Percentiles rank a stretch among this genome's conserved stretches.
phyloP scores from a whole-genome alignment of 805 yeast species.

The Wickerhamiella spandovensis region DNA sequence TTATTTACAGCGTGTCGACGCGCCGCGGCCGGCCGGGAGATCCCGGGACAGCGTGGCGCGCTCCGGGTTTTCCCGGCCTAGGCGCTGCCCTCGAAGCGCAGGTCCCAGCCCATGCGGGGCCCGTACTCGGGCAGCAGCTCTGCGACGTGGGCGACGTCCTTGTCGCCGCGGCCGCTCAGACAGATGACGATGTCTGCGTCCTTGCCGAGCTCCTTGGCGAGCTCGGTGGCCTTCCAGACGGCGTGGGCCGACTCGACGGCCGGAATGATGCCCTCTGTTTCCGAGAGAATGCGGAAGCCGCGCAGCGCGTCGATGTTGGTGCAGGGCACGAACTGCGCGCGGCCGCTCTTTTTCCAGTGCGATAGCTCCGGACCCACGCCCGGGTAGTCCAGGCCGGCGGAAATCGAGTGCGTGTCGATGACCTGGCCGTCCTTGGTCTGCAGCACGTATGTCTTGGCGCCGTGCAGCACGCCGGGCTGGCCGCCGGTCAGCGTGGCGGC shows the following conservation, averaged over 20 bases:
- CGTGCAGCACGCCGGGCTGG: slow-evolving; percentile 94
- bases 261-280: slow-evolving; percentile 95
- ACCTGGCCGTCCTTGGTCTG: slow-evolving; percentile 92
- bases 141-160: slow-evolving; percentile 96
- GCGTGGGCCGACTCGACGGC: slow-evolving; percentile 98
- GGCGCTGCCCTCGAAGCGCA: slow-evolving; percentile 46
- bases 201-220: slow-evolving; percentile 69
- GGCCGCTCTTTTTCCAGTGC: slow-evolving; percentile 84
- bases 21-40: not conserved
- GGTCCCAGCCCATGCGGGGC: slow-evolving; percentile 88
- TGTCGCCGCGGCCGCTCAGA: slow-evolving; percentile 97
- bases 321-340: slow-evolving; percentile 84
- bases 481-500: slow-evolving; percentile 96
- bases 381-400: slow-evolving; percentile 98
- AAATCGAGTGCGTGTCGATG: slow-evolving; percentile 93
- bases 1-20: too few species aligned
- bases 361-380: slow-evolving; percentile 99
- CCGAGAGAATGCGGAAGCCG: slow-evolving; percentile 80
- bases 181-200: slow-evolving; percentile 78
- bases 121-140: slow-evolving; percentile 84
- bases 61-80: too few species aligned
- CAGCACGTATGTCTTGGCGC: slow-evolving; percentile 86
- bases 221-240: slow-evolving; percentile 74
- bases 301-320: slow-evolving; percentile 89
- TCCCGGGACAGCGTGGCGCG: not conserved